Conservation (phyloP, 192 early-diverging fungal species). For the Linnemannia elongata region DNA sequence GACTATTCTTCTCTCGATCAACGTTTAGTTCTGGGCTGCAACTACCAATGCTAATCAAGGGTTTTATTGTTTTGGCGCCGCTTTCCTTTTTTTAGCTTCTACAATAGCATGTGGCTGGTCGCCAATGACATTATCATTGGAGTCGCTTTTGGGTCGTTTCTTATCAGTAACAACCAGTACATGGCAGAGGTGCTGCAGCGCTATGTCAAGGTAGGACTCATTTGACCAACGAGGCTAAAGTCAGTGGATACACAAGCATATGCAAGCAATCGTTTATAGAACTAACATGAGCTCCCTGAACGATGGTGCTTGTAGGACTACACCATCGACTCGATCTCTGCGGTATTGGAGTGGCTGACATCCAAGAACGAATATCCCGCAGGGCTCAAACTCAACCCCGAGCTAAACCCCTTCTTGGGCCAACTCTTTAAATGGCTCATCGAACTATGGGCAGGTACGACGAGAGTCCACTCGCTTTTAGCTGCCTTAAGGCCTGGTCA, state of each 20-base stretch:
- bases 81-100: slow-evolving; percentile 73
- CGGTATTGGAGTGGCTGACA: slow-evolving; percentile 90
- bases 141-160: slow-evolving; percentile 77
- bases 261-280: neutral
- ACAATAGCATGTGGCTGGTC: slow-evolving; percentile 97
- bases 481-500: neutral
- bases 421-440: slow-evolving; percentile 93
- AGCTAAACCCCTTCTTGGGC: slow-evolving; percentile 89
- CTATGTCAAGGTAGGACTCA: slow-evolving; percentile 40
- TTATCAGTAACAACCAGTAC: slow-evolving; percentile 71
- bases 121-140: slow-evolving; percentile 94
- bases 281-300: neutral
- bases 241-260: no score
- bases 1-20: slow-evolving; percentile 5
- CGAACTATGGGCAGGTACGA: slow-evolving; percentile 83
- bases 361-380: slow-evolving; percentile 81
- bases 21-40: slow-evolving; percentile 46
- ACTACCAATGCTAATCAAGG: slow-evolving; percentile 30
- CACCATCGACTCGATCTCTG: slow-evolving; percentile 77
- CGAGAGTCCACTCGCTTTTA: neutral
- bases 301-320: slow-evolving; percentile 59
- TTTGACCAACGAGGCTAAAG: neutral
- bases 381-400: slow-evolving; percentile 96
- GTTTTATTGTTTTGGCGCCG: neutral
- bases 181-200: slow-evolving; percentile 68